phyloP scores from a whole-genome alignment of 1,139 yeast genomes.

The Hanseniaspora gamundiae region DNA sequence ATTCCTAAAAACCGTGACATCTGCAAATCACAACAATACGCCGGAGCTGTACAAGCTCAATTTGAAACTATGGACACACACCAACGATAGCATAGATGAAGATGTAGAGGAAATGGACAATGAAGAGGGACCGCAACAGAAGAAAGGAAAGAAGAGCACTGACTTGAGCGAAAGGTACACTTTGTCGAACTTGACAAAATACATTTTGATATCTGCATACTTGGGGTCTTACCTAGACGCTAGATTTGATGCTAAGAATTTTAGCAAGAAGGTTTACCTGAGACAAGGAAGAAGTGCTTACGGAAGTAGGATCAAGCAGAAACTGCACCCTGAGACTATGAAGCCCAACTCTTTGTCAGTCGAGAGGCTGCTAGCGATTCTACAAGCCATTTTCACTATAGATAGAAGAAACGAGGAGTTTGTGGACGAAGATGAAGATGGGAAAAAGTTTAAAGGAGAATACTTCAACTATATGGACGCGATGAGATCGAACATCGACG shows the following conservation, averaged over 20 bases:
- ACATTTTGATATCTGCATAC: constrained; percentile 55
- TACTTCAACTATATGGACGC: constrained; percentile 3
- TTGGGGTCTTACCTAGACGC: constrained; percentile 60
- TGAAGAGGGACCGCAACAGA: constrained; percentile 5
- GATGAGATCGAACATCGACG: constrained; percentile 38
- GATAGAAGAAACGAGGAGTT: not conserved
- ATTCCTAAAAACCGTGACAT: constrained; percentile 14
- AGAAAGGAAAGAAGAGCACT: constrained; percentile 4
- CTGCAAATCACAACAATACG: constrained; percentile 16
- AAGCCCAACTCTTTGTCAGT: constrained; percentile 54
- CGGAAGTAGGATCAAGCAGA: constrained; percentile 32
- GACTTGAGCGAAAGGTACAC: constrained; percentile 20
- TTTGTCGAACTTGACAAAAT: constrained; percentile 47
- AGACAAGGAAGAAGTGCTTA: constrained; percentile 30
- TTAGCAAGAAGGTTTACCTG: constrained; percentile 42
- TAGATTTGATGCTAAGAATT: constrained; percentile 46
- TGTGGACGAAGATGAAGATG: not conserved
- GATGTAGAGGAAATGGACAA: constrained; percentile 6
- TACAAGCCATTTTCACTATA: constrained; percentile 38
- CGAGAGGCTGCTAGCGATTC: constrained; percentile 58
- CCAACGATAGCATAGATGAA: constrained; percentile 7
- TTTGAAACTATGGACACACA: constrained; percentile 14
- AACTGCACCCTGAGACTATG: constrained; percentile 44
- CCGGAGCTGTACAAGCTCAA: constrained; percentile 17
- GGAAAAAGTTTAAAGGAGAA: not conserved